Evolutionary conservation across 306 rosid genomes (phyloP), one percentile per base, ranked within the genome.

Genomic region (Gastrolobium villosum): DNA sequence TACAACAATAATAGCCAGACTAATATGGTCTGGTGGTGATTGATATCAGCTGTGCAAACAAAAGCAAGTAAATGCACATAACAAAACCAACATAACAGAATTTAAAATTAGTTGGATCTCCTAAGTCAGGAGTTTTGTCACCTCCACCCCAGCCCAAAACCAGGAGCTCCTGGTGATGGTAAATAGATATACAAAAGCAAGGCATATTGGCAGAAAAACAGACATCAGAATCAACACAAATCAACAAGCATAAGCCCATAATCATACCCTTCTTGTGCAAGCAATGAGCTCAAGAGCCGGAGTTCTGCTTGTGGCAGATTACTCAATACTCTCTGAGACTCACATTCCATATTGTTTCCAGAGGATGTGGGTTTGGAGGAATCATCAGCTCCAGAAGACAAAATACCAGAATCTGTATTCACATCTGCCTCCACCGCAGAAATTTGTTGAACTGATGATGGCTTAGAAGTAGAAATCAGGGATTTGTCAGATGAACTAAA

Each of bases 251-350:
- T 5, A 72, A 74, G 75, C 52, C 59, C 6, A 65, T 35, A 37
- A 14, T 14, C 89, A 83, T 96, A 96, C 99, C 99, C 99, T 90
- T 96, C 99, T 78, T 91, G 90, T 70, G 96, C 99, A 77, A 96
- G 98, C 83, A 96, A 82, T 45, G 99, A 93, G 84, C 99, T 91
- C 59, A 96, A 84, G 72, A 96, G 97, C 59, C 91, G 89, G 68
- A 96, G 98, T 83, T 96, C 99, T 31, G 90, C 82, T 75, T 93
- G 89, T 7, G 97, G 99, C 48, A 96, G 88, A 82, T 78, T 88
- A 70, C 79, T 86, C 77, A 93, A 81, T 70, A 93, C 87, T 48
- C 74, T 82, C 20, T 79, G 90, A 70, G 86, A 77, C 62, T 90
- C 92, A 20, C 63, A 81, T 87, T 90, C 94, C 10, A 55, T 50